Evolutionary conservation across 768 basidiomycete species (phyloP).

Genomic region (Lentinula detonsa): DNA sequence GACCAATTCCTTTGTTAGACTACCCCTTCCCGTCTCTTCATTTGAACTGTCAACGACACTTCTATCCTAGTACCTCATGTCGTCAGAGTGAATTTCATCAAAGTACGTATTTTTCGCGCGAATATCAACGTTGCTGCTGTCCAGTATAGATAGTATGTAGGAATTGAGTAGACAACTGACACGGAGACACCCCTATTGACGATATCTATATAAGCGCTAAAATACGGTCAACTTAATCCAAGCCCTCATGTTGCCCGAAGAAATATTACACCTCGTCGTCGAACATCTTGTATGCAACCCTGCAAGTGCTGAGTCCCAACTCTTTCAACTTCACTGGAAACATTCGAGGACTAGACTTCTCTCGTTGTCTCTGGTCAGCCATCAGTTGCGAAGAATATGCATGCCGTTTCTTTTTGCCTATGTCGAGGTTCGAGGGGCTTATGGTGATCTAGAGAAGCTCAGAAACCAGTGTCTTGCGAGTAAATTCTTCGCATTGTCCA

Average conservation of each 20-base stretch:
- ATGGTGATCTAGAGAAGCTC: background rate
- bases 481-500: background rate
- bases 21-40: background rate
- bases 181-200: background rate
- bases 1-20: no score
- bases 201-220: background rate
- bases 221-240: background rate
- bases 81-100: no score
- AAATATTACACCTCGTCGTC: background rate
- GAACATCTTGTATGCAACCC: background rate
- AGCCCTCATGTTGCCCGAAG: background rate
- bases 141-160: no score
- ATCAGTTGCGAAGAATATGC: slow-evolving; percentile 2
- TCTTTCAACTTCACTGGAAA: background rate
- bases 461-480: background rate
- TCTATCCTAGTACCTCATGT: no score
- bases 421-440: background rate
- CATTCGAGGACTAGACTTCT: background rate
- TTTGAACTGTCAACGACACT: background rate
- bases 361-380: background rate
- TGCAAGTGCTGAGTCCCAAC: background rate
- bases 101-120: no score
- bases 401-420: slow-evolving; percentile 3
- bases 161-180: background rate
- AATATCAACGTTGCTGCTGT: background rate